Base-by-base conservation (phyloP, 2,329 filamentous ascomycete species). In the Ascochyta clinopodiicola region DNA sequence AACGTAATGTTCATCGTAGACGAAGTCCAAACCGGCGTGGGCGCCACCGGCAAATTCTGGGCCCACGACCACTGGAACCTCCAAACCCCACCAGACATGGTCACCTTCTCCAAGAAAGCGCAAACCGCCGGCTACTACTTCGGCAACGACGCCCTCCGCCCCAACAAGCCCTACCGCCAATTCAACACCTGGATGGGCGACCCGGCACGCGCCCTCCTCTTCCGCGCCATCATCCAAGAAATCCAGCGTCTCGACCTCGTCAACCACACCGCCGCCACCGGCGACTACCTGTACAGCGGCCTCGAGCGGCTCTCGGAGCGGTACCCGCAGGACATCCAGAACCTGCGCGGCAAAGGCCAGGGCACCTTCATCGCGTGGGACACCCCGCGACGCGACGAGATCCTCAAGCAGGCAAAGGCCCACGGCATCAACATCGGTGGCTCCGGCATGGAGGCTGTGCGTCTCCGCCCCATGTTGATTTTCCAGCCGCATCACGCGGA, bases 131-230 rank as follows among this genome's bases (percentile, higher is more conserved):
- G 92, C 31, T 96, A 94, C 84, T 96, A 95, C 83, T 96, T 88
- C 74, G 89, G 89, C 58, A 88, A 95, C 82, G 84, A 86, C 9
- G 87, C 86, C 37, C 83, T 96, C 65, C 84, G 90, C 12, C 92
- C 92, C 60, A 96, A 96, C 82, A 93, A 93, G 84, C 90, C 93
- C 6, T 96, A 96, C 82, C 88, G 92, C 59, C 92, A 96, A 79
- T 96, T 96, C 84, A 96, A 96, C 83, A 96, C 92, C 44, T 96
- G 92, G 92, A 96, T 96, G 89, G 92, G 92, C 69, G 92, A 96
- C 79, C 92, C 92, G 15, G 88, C 89, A 13, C 88, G 91, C 57
- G 91, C 90, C 15, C 80, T 96, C 57, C 83, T 96, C 63, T 96
- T 96, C 88, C 86, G 90, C 61, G 89, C 87, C 70, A 96, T 96